Percentiles rank a stretch among this genome's conserved stretches.
Evolutionary conservation across 225 moss, liverwort and hornwort species (phyloP).

Genomic region (Climacium dendroides): DNA sequence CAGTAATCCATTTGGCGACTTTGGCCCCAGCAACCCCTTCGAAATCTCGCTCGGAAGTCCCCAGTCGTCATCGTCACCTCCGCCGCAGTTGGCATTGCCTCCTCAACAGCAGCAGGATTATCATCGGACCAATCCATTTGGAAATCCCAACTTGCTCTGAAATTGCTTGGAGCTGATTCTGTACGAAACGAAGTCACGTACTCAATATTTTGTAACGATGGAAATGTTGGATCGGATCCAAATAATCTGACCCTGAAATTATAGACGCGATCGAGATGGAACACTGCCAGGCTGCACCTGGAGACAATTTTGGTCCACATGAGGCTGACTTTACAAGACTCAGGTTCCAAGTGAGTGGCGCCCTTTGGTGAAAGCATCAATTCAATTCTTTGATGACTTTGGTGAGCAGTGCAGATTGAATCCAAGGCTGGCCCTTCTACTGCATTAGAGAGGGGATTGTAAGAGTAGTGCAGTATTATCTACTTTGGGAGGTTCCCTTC

Average conservation of each 20-base stretch:
- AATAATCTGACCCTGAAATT: background rate
- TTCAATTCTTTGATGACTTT: background rate
- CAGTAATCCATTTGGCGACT: background rate
- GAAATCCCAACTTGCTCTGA: conserved; percentile 30
- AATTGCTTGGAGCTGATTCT: background rate
- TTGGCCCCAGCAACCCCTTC: conserved; percentile 1
- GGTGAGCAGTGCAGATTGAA: background rate
- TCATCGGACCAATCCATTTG: conserved; percentile 28
- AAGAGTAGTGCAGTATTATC: too few species aligned
- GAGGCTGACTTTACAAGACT: background rate
- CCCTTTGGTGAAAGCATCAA: background rate
- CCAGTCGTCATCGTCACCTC: background rate
- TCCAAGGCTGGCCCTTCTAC: too few species aligned
- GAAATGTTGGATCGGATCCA: background rate
- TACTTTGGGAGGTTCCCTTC: background rate
- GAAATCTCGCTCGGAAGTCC: conserved; percentile 4
- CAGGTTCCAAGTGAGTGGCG: background rate
- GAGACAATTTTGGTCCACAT: background rate
- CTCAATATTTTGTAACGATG: too few species aligned
- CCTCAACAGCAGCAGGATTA: background rate
- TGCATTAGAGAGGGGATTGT: too few species aligned
- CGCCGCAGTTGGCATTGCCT: conserved; percentile 5
- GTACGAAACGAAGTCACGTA: background rate
- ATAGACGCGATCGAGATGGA: background rate
- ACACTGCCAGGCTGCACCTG: too few species aligned